These are phyloP conservation scores for Suillus discolor DNA, from an alignment of 768 basidiomycete species.

Conservation along the genomic window DNA sequence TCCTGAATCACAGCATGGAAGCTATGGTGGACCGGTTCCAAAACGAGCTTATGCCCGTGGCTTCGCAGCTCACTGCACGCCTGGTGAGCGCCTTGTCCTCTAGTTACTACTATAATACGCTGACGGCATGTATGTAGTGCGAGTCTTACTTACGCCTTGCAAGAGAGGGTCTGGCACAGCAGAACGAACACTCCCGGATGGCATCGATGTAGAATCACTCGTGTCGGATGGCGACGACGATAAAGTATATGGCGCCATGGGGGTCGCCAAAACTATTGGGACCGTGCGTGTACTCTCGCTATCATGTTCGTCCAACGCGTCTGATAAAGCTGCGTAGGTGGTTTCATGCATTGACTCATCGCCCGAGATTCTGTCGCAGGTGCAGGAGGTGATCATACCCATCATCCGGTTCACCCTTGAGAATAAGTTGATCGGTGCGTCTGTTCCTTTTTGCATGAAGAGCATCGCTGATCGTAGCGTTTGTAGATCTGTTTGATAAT, in stretches of 20 bases:
- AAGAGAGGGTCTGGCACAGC: conserved; percentile 58
- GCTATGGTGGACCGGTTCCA: background rate
- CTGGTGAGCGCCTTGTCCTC: background rate
- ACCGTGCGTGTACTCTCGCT: conserved; percentile 50
- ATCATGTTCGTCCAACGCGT: background rate
- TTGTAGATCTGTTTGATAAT: conserved; percentile 80
- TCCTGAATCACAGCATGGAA: conserved; percentile 1
- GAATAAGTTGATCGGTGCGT: conserved; percentile 72
- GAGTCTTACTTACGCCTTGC: conserved; percentile 80
- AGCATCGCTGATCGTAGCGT: background rate
- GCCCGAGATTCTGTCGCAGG: conserved; percentile 72
- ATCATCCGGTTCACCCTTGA: conserved; percentile 77
- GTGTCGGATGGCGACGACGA: conserved; percentile 70
- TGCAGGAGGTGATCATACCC: conserved; percentile 82
- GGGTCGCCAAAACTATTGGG: conserved; percentile 41
- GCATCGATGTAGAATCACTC: conserved; percentile 57
- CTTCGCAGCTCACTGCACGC: conserved; percentile 1
- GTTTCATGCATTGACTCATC: conserved; percentile 73
- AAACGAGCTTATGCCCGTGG: background rate
- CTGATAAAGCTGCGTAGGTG: conserved; percentile 49
- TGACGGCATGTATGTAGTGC: background rate
- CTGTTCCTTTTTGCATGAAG: background rate
- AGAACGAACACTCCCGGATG: conserved; percentile 52
- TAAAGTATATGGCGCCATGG: conserved; percentile 10
- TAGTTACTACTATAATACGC: background rate